A percentile compares a stretch with the other conserved stretches of the same genome.
phyloP scores from a whole-genome alignment of 2,329 filamentous ascomycete species.

The Aspergillus ochraceus region DNA sequence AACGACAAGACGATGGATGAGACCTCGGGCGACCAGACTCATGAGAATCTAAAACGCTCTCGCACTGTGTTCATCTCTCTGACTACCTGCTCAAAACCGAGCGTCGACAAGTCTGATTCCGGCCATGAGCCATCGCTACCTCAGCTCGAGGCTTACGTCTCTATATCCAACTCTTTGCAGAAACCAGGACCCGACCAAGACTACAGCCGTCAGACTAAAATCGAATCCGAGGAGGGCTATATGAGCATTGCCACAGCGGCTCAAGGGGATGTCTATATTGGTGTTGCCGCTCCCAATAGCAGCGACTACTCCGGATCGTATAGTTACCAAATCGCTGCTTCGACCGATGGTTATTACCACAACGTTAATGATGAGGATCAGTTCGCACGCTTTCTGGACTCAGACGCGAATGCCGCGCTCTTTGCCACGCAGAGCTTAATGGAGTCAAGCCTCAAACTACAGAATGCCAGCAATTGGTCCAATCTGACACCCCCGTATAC shows the following conservation, averaged over 20 bases:
- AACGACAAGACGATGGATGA: slow-evolving; percentile 44
- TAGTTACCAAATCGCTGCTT: slow-evolving; percentile 79
- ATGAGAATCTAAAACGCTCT: slow-evolving; percentile 30
- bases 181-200: slow-evolving; percentile 63
- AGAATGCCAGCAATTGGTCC: slow-evolving; percentile 57
- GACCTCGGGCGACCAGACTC: slow-evolving; percentile 33
- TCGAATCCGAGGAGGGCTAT: slow-evolving; percentile 67
- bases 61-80: slow-evolving; percentile 74
- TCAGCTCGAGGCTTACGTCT: slow-evolving; percentile 78
- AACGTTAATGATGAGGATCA: slow-evolving; percentile 51
- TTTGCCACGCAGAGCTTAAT: slow-evolving; percentile 73
- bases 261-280: slow-evolving; percentile 71
- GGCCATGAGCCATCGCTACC: slow-evolving; percentile 54
- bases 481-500: slow-evolving; percentile 67
- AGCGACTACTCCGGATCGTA: slow-evolving; percentile 66
- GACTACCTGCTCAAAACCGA: slow-evolving; percentile 81
- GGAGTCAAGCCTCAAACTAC: slow-evolving; percentile 43
- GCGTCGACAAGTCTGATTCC: slow-evolving; percentile 48
- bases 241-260: slow-evolving; percentile 63
- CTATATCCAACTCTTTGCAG: slow-evolving; percentile 62
- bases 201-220: slow-evolving; percentile 38
- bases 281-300: slow-evolving; percentile 69
- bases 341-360: slow-evolving; percentile 77
- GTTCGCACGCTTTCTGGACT: slow-evolving; percentile 77
- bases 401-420: slow-evolving; percentile 75